These are phyloP conservation scores for Calonectria naviculata DNA, from an alignment of 2,329 filamentous ascomycete species.

Conservation along the genomic window DNA sequence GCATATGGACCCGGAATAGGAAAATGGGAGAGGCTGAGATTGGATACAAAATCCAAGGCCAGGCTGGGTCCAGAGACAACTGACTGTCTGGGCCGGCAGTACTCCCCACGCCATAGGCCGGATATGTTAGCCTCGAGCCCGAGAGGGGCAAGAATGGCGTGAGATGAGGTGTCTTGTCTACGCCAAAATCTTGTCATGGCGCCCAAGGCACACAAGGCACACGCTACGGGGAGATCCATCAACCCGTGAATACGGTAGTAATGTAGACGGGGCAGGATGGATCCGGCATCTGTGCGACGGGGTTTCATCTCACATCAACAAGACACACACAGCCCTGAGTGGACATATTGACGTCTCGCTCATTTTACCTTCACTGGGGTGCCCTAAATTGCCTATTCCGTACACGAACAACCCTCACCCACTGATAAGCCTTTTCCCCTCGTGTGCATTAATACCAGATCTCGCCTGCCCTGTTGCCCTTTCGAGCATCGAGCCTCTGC, in stretches of 20 bases:
- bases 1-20: neutral
- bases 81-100: conserved; percentile 2
- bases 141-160: conserved; percentile 22
- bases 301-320: conserved; percentile 14
- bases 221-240: conserved; percentile 25
- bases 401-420: neutral
- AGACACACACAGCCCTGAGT: neutral
- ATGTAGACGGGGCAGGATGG: conserved; percentile 7
- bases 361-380: neutral
- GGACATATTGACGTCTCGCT: neutral
- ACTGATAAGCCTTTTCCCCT: neutral
- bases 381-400: conserved; percentile 13
- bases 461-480: neutral
- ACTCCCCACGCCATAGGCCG: neutral
- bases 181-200: conserved; percentile 5
- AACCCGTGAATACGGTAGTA: conserved; percentile 12
- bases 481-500: no score
- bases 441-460: neutral
- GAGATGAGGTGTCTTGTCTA: conserved; percentile 16
- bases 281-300: conserved; percentile 5
- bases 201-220: neutral
- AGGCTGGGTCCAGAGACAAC: neutral
- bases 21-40: neutral
- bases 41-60: neutral
- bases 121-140: neutral